Evolutionary conservation across 495 filamentous ascomycete genomes (phyloP), one percentile per base, ranked within the genome.

Genomic region (Entonaema liquescens): DNA sequence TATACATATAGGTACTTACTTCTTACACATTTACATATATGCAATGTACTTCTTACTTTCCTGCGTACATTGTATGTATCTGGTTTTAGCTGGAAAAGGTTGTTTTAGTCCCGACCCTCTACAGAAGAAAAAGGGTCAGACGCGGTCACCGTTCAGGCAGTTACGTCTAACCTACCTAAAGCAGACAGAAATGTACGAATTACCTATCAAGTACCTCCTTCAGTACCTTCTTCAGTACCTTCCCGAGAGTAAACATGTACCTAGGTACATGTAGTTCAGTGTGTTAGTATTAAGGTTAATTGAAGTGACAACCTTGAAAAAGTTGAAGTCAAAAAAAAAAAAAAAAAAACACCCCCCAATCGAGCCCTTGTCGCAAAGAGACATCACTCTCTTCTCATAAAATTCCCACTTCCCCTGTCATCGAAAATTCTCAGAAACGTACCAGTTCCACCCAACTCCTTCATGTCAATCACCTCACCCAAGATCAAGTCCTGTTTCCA

Each of bases 381-480:
- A 61, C 28, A 68, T 64, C 31, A 47, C 31, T 49, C 36, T 42
- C 25, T 28, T 61, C 19, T 59, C 28, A 35, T 42, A 65, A 60
- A 60, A 62, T 33, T 57, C 23, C 42, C 56, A 70, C 61, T 53
- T 53, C 26, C 70, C 65, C 65, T 56, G 70, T 73, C 56, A 8
- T 73, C 28, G 49, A 66, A 61, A 62, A 58, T 58, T 53, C 70
- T 73, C 50, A 49, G 57, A 66, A 62, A 69, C 55, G 52, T 61
- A 55, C 49, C 29, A 65, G 68, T 68, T 62, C 70, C 70, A 73
- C 66, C 53, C 50, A 61, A 61, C 56, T 73, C 70, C 70, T 73
- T 68, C 65, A 61, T 73, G 71, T 73, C 57, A 65, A 73, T 73
- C 71, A 73, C 57, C 57, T 73, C 61, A 62, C 49, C 52, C 57